These are phyloP conservation scores for Rutidosis leptorrhynchoides DNA, from an alignment of 129 eudicot genomes.

Conservation along the genomic window DNA sequence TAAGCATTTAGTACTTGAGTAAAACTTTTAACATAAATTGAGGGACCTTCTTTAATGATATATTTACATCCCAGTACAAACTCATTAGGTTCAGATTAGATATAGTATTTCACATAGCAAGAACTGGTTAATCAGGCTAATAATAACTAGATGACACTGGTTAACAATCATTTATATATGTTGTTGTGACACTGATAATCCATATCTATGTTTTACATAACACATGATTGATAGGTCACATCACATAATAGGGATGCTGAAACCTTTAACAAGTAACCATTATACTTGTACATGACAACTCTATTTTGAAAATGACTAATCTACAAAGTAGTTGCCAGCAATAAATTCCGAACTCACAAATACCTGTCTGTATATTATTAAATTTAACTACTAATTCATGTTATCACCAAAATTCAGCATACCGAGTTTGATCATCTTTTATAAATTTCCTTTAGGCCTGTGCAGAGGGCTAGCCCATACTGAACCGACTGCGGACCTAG, in stretches of 20 bases:
- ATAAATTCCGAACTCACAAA: conserved; percentile 24
- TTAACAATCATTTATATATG: background rate
- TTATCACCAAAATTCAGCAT: background rate
- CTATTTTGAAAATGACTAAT: conserved; percentile 24
- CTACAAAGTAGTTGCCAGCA: conserved; percentile 26
- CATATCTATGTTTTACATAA: conserved; percentile 4
- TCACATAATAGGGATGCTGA: conserved; percentile 22
- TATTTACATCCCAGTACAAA: background rate
- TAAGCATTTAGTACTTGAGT: background rate
- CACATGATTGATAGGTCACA: conserved; percentile 32
- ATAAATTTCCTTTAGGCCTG: too few relatives aligned
- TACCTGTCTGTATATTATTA: background rate
- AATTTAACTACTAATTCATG: background rate
- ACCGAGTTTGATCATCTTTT: background rate
- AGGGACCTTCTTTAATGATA: background rate
- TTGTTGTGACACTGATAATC: conserved; percentile 17
- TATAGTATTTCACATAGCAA: background rate
- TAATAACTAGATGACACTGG: background rate
- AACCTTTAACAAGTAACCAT: conserved; percentile 11
- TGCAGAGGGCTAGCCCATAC: too few relatives aligned
- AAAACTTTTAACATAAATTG: background rate
- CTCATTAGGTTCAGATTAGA: background rate
- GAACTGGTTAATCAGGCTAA: background rate
- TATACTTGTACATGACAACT: conserved; percentile 16
- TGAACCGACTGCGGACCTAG: too few relatives aligned